Evolutionary conservation across 2,329 filamentous ascomycete genomes (phyloP), one percentile per base, ranked within the genome.

Genomic region (Scorias spongiosa): DNA sequence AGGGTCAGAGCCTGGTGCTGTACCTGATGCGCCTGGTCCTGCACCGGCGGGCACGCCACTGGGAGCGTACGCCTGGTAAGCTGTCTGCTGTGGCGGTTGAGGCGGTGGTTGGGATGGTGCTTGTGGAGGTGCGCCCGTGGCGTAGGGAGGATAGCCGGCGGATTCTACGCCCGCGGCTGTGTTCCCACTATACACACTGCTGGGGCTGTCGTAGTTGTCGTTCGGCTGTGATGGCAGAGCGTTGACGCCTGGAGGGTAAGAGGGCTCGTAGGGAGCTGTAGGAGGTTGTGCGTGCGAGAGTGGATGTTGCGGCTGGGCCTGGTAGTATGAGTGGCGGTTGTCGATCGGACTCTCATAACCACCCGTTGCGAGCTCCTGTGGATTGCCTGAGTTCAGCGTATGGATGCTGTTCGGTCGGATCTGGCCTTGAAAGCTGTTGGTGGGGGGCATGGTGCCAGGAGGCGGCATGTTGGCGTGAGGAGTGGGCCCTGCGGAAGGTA

Each of bases 291-390:
- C 20, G 20, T 36, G 39, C 12, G 36, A 42, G 18, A 46, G 43
- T 15, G 44, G 42, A 42, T 48, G 49, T 37, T 45, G 47, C 30
- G 42, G 44, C 10, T 43, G 32, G 58, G 57, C 39, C 58, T 53
- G 17, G 50, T 54, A 53, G 48, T 65, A 65, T 14, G 62, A 63
- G 38, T 66, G 62, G 10, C 66, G 56, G 46, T 63, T 63, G 48
- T 70, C 67, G 2, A 67, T 51, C 1, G 68, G 68, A 7, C 64
- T 67, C 48, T 70, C 67, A 46, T 65, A 69, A 20, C 65, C 63
- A 10, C 62, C 59, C 4, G 66, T 67, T 14, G 66, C 63, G 14
- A 71, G 57, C 52, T 71, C 68, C 46, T 70, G 68, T 5, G 68
- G 68, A 39, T 62, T 58, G 17, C 60, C 61, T 40, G 51, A 54